Conservation (phyloP, 2,329 filamentous ascomycete genomes). For the Didymella arachidicola region DNA sequence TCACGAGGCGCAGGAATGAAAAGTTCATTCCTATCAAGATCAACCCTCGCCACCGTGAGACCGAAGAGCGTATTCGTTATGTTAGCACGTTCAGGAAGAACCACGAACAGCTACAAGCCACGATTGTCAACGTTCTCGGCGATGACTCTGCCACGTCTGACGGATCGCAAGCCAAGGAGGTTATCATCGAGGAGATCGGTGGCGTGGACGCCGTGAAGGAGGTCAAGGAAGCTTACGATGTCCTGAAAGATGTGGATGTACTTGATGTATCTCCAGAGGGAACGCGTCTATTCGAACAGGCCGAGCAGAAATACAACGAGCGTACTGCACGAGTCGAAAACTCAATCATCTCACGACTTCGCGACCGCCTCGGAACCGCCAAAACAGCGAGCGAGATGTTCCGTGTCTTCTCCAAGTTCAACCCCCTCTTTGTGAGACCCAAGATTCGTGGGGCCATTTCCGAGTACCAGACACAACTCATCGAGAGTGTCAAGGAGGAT, state of each 20-base stretch:
- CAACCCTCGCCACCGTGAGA: conserved; percentile 82
- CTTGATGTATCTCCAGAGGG: conserved; percentile 90
- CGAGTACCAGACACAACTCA: conserved; percentile 97
- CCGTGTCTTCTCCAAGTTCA: conserved; percentile 99
- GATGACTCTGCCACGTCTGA: conserved; percentile 61
- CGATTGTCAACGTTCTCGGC: conserved; percentile 95
- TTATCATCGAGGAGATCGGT: conserved; percentile 89
- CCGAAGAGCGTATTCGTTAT: conserved; percentile 90
- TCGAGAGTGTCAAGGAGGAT: conserved; percentile 96
- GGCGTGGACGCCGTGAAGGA: conserved; percentile 97
- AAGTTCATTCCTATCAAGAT: conserved; percentile 99
- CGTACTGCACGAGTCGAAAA: conserved; percentile 97
- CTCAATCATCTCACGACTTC: conserved; percentile 92
- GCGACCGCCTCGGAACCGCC: conserved; percentile 91
- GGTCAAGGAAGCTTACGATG: conserved; percentile 92
- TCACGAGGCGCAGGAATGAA: conserved; percentile 90
- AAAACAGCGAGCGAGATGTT: conserved; percentile 99
- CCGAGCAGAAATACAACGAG: conserved; percentile 96
- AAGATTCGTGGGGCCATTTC: conserved; percentile 98
- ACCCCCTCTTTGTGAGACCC: conserved; percentile 96
- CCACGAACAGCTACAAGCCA: conserved; percentile 95
- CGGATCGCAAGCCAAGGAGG: conserved; percentile 46
- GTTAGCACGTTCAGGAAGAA: conserved; percentile 95
- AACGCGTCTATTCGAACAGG: conserved; percentile 89
- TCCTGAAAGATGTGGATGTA: conserved; percentile 92